Conservation (phyloP, 441 rosid species). For the Euphorbia corollata region DNA sequence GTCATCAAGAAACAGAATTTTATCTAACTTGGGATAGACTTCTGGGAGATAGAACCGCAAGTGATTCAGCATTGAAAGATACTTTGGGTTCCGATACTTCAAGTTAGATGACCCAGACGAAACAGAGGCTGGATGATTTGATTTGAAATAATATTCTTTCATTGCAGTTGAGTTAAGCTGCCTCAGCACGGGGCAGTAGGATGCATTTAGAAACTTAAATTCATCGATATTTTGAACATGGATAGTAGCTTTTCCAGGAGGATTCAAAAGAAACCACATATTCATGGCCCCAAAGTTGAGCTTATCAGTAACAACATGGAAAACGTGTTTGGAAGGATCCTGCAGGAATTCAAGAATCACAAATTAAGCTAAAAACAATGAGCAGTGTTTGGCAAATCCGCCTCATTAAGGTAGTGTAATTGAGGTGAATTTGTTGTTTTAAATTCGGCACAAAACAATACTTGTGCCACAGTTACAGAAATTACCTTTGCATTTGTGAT, state of each 20-base stretch:
- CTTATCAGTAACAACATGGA: slow-evolving; percentile 90
- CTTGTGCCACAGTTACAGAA: slow-evolving; percentile 3
- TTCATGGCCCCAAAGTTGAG: slow-evolving; percentile 95
- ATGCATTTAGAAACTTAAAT: slow-evolving; percentile 94
- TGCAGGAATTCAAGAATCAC: slow-evolving; percentile 28
- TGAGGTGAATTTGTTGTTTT: neutral
- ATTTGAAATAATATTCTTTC: slow-evolving; percentile 96
- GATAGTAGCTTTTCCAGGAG: slow-evolving; percentile 86
- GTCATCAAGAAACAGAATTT: slow-evolving; percentile 84
- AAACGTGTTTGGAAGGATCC: slow-evolving; percentile 93
- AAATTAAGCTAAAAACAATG: slow-evolving; percentile 9
- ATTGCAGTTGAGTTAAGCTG: slow-evolving; percentile 93
- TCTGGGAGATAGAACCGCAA: slow-evolving; percentile 90
- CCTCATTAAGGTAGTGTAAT: neutral
- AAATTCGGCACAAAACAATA: neutral
- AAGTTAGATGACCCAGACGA: slow-evolving; percentile 83
- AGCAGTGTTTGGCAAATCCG: neutral
- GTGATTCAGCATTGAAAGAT: slow-evolving; percentile 94
- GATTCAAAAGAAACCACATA: slow-evolving; percentile 95
- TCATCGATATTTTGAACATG: slow-evolving; percentile 96
- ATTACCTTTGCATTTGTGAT: slow-evolving; percentile 81
- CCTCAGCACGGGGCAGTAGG: slow-evolving; percentile 91
- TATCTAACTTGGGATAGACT: slow-evolving; percentile 83
- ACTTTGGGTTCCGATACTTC: slow-evolving; percentile 91
- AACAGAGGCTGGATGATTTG: slow-evolving; percentile 76